Conservation (phyloP, 169 alveolate species). For the Eimeria zaria region DNA sequence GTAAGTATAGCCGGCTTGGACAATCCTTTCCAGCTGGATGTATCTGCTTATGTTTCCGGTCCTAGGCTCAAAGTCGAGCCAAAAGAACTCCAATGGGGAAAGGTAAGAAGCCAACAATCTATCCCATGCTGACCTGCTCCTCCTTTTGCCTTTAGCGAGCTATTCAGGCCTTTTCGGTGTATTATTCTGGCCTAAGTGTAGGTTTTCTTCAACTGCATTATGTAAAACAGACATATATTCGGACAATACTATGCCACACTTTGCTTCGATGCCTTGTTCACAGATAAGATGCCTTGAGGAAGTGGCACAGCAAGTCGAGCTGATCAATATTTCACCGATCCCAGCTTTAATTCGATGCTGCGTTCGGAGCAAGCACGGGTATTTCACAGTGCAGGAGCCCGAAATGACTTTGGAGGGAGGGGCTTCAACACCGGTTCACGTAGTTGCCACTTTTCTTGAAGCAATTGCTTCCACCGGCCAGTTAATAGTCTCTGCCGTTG, state of each 20-base stretch:
- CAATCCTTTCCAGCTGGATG: conserved; percentile 43
- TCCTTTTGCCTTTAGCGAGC: conserved; percentile 85
- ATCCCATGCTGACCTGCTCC: conserved; percentile 82
- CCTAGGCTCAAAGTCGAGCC: conserved; percentile 80
- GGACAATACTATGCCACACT: not conserved
- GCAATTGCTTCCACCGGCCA: conserved; percentile 93
- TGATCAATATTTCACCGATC: conserved; percentile 95
- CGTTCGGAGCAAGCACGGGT: conserved; percentile 93
- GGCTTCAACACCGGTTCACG: conserved; percentile 92
- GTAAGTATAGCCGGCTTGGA: conserved; percentile 70
- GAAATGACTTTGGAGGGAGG: conserved; percentile 94
- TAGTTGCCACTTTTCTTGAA: conserved; percentile 96
- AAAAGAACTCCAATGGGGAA: conserved; percentile 87
- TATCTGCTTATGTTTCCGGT: conserved; percentile 82
- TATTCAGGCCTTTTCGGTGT: conserved; percentile 86
- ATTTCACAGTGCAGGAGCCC: conserved; percentile 93
- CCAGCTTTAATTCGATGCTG: conserved; percentile 96
- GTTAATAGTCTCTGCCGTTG: conserved; percentile 94
- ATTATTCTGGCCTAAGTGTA: not conserved
- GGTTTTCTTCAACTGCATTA: not conserved
- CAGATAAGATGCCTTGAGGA: conserved; percentile 89
- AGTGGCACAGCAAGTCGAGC: conserved; percentile 90
- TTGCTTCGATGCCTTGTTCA: conserved; percentile 1
- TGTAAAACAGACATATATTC: no score
- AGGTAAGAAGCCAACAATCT: conserved; percentile 18